Conservation (phyloP, 768 basidiomycete species). For the Mycena rebaudengoi region DNA sequence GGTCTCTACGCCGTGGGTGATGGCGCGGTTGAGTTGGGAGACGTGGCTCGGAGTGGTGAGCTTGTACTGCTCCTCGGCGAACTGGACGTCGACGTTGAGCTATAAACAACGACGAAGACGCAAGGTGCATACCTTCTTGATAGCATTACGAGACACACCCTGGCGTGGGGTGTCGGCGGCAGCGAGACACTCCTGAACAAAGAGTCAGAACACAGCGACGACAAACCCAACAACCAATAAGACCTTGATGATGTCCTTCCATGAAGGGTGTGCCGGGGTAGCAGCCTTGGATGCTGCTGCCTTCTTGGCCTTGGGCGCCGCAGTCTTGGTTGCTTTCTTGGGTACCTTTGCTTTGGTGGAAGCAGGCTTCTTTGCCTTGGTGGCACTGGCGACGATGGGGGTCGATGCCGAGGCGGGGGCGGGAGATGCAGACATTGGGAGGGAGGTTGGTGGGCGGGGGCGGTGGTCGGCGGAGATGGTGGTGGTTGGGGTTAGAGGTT, state of each 20-base stretch:
- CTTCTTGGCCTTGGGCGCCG: constrained; percentile 7
- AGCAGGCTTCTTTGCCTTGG: neutral
- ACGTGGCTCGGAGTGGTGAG: constrained; percentile 73
- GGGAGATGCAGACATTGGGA: constrained; percentile 29
- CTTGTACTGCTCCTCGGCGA: constrained; percentile 83
- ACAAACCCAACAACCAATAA: neutral
- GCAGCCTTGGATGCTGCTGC: constrained; percentile 42
- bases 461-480: neutral
- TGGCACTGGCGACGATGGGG: neutral
- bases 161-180: constrained; percentile 67
- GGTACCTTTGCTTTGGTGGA: no score
- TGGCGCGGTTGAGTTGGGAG: constrained; percentile 78
- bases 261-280: constrained; percentile 50
- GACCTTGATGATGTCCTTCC: constrained; percentile 65
- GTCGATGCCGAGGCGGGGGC: constrained; percentile 10
- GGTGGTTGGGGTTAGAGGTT: neutral
- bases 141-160: constrained; percentile 78
- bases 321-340: constrained; percentile 7
- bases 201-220: neutral
- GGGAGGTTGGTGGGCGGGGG: neutral
- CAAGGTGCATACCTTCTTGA: constrained; percentile 76
- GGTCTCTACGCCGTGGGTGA: constrained; percentile 69
- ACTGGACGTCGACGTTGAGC: constrained; percentile 55
- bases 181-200: constrained; percentile 78
- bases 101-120: neutral